Base-by-base conservation (phyloP, 1,284 basidiomycete species). In the Malassezia arunalokei region DNA sequence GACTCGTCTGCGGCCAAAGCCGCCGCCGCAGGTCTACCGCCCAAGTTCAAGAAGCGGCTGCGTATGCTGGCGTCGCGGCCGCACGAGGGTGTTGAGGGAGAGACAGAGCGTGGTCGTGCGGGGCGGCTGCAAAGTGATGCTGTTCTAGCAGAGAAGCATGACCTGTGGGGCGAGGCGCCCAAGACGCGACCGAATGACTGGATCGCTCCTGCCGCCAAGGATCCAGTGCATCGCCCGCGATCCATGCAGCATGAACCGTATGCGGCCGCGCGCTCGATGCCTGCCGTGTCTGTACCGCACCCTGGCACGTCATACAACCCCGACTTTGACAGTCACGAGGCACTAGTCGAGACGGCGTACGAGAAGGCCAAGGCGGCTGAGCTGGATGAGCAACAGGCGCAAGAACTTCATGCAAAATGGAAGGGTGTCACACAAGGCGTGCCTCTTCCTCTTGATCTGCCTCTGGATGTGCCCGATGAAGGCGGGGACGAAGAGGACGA, bases 251-350 rank as follows among this genome's bases (percentile, higher is more conserved):
- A 49, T 31, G 47, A 40, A 17, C 53, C 53, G 17, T 9, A 8
- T 7, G 47, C 42, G 5, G 6, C 39, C 1, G 53, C 43, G 4
- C 41, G 41, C 27, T 9, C 9, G 7, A 33, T 69, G 0, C 80
- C 83, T 4, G 83, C 86, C 0, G 79, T 91, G 1, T 74, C 79
- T 1, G 74, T 81, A 6, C 92, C 92, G 0, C 86, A 87, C 60
- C 82, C 83, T 28, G 92, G 92, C 15, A 80, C 83, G 6, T 91
- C 87, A n/a, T 96, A 98, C 75, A 96, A 96, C 73, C 92, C 92
- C 0, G 81, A 83, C 0, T 81, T 80, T 12, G 78, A 80, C 8
- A 81, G 83, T 0, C 87, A 95, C 71, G 80, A 83, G 52, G 81
- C 81, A 41, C 80, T 95, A 2, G 74, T 98, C 14, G 76, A 80